phyloP scores from a whole-genome alignment of 139 green algal genomes.

The Chlamydomonas sphaeroides region DNA sequence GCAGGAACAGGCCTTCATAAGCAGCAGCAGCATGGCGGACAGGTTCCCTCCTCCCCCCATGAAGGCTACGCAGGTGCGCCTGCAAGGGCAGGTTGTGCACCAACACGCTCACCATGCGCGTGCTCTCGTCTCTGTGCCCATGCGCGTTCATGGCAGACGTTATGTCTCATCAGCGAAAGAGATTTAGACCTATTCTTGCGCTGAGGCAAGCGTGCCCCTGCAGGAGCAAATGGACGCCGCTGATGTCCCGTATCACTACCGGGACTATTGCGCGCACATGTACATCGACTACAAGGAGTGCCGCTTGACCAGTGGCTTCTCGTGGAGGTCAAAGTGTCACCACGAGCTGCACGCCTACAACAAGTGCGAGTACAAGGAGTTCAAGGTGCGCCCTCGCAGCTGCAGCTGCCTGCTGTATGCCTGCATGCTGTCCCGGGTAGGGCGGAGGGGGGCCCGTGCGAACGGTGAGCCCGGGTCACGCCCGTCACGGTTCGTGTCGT shows the following conservation, averaged over 20 bases:
- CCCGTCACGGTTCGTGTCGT: too few species aligned
- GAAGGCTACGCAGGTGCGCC: conserved; percentile 48
- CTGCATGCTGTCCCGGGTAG: too few species aligned
- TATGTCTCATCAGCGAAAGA: neutral
- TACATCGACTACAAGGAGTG: conserved; percentile 94
- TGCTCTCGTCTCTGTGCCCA: neutral
- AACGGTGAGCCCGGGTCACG: too few species aligned
- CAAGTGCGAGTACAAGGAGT: conserved; percentile 70
- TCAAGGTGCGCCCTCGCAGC: conserved; percentile 57
- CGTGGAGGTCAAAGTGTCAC: conserved; percentile 51
- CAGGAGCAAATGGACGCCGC: conserved; percentile 88
- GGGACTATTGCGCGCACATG: conserved; percentile 93
- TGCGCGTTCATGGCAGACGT: neutral
- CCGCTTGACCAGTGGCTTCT: conserved; percentile 57
- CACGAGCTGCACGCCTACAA: conserved; percentile 63
- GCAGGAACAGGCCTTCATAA: too few species aligned
- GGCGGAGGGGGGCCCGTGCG: too few species aligned
- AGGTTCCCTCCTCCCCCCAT: conserved; percentile 55
- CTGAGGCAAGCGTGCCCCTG: too few species aligned
- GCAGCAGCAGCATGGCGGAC: conserved; percentile 36
- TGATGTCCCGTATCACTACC: conserved; percentile 77
- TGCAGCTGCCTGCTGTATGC: too few species aligned
- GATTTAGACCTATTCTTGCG: neutral
- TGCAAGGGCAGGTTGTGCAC: neutral
- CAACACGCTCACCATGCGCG: too few species aligned